Base-by-base conservation (phyloP, 176 grass and related monocot species). In the Phyllostachys edulis region DNA sequence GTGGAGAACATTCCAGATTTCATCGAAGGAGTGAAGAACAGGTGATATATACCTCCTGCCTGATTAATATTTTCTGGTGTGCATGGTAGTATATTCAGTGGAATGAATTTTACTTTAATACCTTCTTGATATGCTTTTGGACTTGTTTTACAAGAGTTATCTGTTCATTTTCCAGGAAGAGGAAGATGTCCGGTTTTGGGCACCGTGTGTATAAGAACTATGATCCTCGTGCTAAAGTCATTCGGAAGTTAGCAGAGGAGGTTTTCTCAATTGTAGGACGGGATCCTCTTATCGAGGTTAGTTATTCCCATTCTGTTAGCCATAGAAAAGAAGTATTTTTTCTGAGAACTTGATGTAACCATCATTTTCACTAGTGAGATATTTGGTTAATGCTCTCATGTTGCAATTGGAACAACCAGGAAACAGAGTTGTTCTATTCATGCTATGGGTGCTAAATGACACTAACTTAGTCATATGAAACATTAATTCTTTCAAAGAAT, bases 171-270 rank as follows among this genome's bases (percentile, higher is more conserved):
- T 65, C 5, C 80, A 98, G 93, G 89, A 98, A 95, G 88, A 85
- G 89, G 74, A 98, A 98, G 88, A 89, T 98, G 93, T 98, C 93
- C 18, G 93, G 96, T 59, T 98, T 98, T 56, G 93, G 96, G 9
- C 96, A 98, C 72, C 91, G 96, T 78, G 96, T 98, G 56, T 98
- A 98, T 59, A 98, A 96, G 82, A 98, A 98, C 52, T 98, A 98
- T 67, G 96, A 98, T 63, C 96, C 96, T 80, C 91, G 93, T 85
- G 96, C 96, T 75, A 98, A 98, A 85, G 96, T 98, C 51, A 90
- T 98, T 71, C 83, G 91, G 44, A 96, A 95, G 74, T 89, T 98
- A 82, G 93, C 96, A 71, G 96, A 98, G 37, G 96, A 96, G 80
- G 96, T 96, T 34, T 98, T 98, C 84, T 94, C 96, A 12, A 98